Evolutionary conservation across 1,139 yeast genomes (phyloP).

Genomic region (Pichia cactophila): DNA sequence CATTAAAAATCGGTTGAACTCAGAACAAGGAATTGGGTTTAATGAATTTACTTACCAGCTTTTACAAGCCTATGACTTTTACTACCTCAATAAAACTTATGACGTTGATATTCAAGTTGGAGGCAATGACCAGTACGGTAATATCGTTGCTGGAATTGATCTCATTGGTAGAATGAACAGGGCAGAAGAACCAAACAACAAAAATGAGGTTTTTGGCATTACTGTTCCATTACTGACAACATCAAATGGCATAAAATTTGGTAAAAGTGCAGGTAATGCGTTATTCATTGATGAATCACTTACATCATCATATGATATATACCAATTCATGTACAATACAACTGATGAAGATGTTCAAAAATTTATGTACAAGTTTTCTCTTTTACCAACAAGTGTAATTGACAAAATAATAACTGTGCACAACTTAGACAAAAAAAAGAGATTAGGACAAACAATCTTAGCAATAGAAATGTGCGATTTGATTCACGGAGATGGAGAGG

Average conservation of each 20-base stretch:
- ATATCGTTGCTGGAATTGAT: slow-evolving; percentile 93
- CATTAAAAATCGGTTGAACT: slow-evolving; percentile 62
- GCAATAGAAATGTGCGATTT: slow-evolving; percentile 84
- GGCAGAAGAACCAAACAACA: slow-evolving; percentile 16
- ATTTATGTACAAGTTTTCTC: slow-evolving; percentile 69
- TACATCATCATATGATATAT: slow-evolving; percentile 76
- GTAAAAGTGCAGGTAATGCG: slow-evolving; percentile 96
- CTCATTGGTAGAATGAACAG: slow-evolving; percentile 55
- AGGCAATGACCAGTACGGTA: slow-evolving; percentile 98
- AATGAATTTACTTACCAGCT: slow-evolving; percentile 92
- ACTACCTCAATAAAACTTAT: slow-evolving; percentile 59
- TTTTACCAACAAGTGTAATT: slow-evolving; percentile 59
- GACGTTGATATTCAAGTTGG: slow-evolving; percentile 78
- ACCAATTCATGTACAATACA: slow-evolving; percentile 76
- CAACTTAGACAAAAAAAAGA: slow-evolving; percentile 45
- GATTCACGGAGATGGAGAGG: slow-evolving; percentile 76
- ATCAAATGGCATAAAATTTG: slow-evolving; percentile 87
- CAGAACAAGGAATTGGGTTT: slow-evolving; percentile 77
- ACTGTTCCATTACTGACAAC: slow-evolving; percentile 90
- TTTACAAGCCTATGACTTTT: slow-evolving; percentile 89
- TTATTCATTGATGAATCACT: slow-evolving; percentile 68
- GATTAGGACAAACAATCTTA: slow-evolving; percentile 67
- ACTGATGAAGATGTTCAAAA: slow-evolving; percentile 71
- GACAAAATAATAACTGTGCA: slow-evolving; percentile 49
- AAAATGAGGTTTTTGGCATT: slow-evolving; percentile 48